A percentile compares a stretch with the other conserved stretches of the same genome.
Conservation (phyloP, 2,329 filamentous ascomycete species). For the Venturia pyrina region DNA sequence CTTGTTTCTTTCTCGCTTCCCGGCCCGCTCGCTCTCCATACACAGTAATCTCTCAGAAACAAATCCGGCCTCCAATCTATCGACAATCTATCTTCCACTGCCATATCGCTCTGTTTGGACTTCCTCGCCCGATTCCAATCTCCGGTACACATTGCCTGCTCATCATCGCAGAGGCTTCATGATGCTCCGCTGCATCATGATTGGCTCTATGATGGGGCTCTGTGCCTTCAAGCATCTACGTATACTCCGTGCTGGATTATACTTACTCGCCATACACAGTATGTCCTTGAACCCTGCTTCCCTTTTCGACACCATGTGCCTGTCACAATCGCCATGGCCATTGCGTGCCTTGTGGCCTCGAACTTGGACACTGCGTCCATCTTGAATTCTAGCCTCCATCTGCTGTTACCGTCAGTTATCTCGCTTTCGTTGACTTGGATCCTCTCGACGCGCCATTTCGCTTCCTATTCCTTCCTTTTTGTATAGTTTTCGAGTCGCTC, state of each 20-base stretch:
- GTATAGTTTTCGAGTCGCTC: neutral
- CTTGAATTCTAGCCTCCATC: neutral
- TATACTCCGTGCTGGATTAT: neutral
- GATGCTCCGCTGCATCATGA: neutral
- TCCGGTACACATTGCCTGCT: neutral
- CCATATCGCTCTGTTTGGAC: neutral
- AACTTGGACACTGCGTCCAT: neutral
- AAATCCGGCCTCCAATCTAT: neutral
- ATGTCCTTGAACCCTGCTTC: neutral
- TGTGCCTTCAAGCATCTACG: neutral
- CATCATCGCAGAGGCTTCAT: neutral
- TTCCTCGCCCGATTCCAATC: neutral
- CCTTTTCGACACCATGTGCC: neutral
- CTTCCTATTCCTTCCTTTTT: neutral
- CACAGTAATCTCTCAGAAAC: neutral
- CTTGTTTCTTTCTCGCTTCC: neutral
- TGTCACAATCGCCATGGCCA: neutral
- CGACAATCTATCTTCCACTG: neutral
- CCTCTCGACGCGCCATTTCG: neutral
- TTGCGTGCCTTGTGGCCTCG: conserved; percentile 2
- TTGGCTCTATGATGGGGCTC: neutral
- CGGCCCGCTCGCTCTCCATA: neutral
- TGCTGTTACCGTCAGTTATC: neutral
- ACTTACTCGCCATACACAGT: no score
- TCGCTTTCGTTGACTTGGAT: neutral